A percentile compares a stretch with the other conserved stretches of the same genome.
These are phyloP conservation scores for Cystoderma amianthinum DNA, from an alignment of 768 basidiomycete species.

Conservation along the genomic window DNA sequence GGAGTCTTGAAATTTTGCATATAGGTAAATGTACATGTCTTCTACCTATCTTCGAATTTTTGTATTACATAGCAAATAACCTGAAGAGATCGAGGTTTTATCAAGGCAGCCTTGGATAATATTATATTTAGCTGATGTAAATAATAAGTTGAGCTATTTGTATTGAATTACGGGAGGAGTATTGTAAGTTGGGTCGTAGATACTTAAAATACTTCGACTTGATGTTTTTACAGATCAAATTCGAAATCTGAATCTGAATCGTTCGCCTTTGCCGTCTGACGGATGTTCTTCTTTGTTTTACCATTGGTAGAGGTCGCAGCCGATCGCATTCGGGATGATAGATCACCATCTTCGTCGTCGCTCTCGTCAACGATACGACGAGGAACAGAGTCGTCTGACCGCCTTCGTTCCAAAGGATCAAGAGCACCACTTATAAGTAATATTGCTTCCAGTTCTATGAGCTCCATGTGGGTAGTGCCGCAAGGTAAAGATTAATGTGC, in stretches of 20 bases:
- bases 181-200: too few species aligned
- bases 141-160: too few species aligned
- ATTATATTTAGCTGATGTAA: too few species aligned
- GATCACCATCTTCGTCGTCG: constrained; percentile 41
- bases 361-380: constrained; percentile 25
- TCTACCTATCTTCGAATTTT: too few species aligned
- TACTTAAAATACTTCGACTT: too few species aligned
- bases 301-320: constrained; percentile 50
- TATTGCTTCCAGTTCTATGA: constrained; percentile 62
- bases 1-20: too few species aligned
- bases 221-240: too few species aligned
- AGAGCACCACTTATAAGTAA: constrained; percentile 61
- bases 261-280: constrained; percentile 29
- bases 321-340: constrained; percentile 50
- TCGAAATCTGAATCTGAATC: constrained; percentile 73
- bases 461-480: constrained; percentile 2
- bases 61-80: too few species aligned
- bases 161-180: too few species aligned
- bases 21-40: too few species aligned
- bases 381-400: constrained; percentile 15
- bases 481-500: constrained; percentile 8
- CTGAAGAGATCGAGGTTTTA: too few species aligned
- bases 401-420: constrained; percentile 45
- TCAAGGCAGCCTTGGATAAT: too few species aligned
- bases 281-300: constrained; percentile 46